phyloP scores from a whole-genome alignment of 768 basidiomycete genomes.

The Hypsizygus marmoreus region DNA sequence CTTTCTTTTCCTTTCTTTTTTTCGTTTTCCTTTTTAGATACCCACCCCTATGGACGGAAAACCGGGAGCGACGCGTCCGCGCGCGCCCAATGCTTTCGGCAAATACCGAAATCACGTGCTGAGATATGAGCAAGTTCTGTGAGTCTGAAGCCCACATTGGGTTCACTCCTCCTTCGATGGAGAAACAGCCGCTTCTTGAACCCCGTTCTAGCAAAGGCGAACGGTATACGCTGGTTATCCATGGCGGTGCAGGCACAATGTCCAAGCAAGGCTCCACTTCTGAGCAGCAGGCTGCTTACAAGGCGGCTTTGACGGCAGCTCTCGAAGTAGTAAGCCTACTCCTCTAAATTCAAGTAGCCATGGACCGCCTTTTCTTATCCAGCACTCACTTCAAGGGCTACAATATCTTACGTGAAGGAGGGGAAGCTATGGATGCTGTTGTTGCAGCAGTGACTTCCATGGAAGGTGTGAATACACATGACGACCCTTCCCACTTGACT shows the following conservation, averaged over 20 bases:
- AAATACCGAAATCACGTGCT: too few species aligned
- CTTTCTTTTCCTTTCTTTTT: too few species aligned
- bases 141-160: background rate
- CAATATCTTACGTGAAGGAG: conserved; percentile 60
- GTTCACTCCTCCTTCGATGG: background rate
- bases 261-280: conserved; percentile 56
- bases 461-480: conserved; percentile 71
- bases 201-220: background rate
- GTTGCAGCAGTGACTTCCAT: conserved; percentile 72
- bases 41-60: too few species aligned
- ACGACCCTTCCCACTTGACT: background rate
- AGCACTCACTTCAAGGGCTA: conserved; percentile 45
- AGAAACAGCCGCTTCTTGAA: conserved; percentile 22
- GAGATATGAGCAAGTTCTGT: background rate
- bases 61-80: too few species aligned
- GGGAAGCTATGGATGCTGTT: conserved; percentile 82
- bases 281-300: conserved; percentile 60
- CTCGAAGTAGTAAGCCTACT: conserved; percentile 42
- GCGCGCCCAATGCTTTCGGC: too few species aligned
- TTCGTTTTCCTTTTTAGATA: too few species aligned
- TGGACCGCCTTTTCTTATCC: background rate
- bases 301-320: conserved; percentile 52
- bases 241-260: conserved; percentile 82
- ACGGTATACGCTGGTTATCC: conserved; percentile 60
- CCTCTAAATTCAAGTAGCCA: too few species aligned